These are phyloP conservation scores for Antitrichia curtipendula DNA, from an alignment of 225 moss, liverwort and hornwort species.

Conservation along the genomic window DNA sequence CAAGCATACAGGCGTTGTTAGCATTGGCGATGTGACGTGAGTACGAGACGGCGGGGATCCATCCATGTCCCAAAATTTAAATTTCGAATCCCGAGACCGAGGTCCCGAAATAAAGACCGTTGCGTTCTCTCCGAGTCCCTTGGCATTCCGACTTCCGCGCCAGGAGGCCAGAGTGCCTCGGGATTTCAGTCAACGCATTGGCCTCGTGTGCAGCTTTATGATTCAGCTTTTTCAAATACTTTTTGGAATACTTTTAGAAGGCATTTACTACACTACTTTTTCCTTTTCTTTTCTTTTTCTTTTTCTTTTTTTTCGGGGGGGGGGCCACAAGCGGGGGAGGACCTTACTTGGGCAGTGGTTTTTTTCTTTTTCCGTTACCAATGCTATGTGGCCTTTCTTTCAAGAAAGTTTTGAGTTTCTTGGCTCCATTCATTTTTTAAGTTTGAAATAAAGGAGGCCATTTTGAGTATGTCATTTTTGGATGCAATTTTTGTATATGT, in stretches of 20 bases:
- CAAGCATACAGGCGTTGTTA: neutral
- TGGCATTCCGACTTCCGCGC: neutral
- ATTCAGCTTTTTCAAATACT: neutral
- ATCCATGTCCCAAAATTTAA: neutral
- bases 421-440: no score
- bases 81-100: neutral
- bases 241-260: neutral
- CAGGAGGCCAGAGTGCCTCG: neutral
- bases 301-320: accelerated
- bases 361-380: no score
- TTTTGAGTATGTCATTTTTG: no score
- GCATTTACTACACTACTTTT: neutral
- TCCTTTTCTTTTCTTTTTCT: no score
- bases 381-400: no score
- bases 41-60: neutral
- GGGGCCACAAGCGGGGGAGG: no score
- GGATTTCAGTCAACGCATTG: neutral
- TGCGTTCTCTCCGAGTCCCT: neutral
- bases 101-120: neutral
- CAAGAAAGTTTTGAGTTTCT: no score
- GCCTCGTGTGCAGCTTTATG: neutral
- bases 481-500: no score
- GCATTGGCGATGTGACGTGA: neutral
- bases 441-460: no score
- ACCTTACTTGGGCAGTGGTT: no score